Evolutionary conservation across 805 yeast species (phyloP).

Genomic region (Kregervanrija fluxuum): DNA sequence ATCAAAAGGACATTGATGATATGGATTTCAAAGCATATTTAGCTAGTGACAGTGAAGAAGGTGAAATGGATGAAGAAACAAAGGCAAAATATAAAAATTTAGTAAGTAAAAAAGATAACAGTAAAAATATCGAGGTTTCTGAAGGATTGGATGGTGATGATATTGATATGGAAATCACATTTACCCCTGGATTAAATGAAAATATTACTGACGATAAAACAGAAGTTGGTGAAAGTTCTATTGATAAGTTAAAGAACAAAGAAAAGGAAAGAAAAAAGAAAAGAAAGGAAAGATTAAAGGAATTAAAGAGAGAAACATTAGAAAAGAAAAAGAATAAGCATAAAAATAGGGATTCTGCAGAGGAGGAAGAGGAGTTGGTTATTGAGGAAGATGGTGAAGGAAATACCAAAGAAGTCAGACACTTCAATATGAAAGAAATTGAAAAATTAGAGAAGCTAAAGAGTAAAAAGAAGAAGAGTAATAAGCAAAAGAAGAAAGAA

Average conservation of each 20-base stretch:
- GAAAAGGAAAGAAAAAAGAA: constrained; percentile 88
- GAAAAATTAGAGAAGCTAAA: constrained; percentile 57
- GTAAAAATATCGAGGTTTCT: constrained; percentile 9
- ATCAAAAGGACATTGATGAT: constrained; percentile 81
- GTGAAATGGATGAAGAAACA: constrained; percentile 32
- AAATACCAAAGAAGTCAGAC: constrained; percentile 50
- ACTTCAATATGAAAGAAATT: constrained; percentile 75
- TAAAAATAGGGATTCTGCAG: constrained; percentile 26
- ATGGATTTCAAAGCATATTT: constrained; percentile 90
- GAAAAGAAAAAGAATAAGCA: constrained; percentile 28
- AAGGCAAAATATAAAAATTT: constrained; percentile 59
- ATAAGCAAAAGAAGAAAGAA: constrained; percentile 41
- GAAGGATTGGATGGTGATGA: constrained; percentile 40
- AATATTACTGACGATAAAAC: constrained; percentile 29
- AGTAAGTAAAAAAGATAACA: constrained; percentile 2
- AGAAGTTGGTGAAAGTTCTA: constrained; percentile 46
- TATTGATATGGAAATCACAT: constrained; percentile 91
- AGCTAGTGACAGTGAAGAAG: constrained; percentile 68
- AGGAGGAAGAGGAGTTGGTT: constrained; percentile 51
- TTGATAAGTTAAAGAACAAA: constrained; percentile 74
- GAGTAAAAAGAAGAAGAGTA: constrained; percentile 43
- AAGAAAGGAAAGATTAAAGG: constrained; percentile 72
- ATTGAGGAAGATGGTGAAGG: constrained; percentile 60
- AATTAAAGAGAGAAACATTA: constrained; percentile 46
- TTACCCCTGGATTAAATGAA: constrained; percentile 75